Conservation (phyloP, 208 protist genomes). For the Acanthamoeba lenticulata region DNA sequence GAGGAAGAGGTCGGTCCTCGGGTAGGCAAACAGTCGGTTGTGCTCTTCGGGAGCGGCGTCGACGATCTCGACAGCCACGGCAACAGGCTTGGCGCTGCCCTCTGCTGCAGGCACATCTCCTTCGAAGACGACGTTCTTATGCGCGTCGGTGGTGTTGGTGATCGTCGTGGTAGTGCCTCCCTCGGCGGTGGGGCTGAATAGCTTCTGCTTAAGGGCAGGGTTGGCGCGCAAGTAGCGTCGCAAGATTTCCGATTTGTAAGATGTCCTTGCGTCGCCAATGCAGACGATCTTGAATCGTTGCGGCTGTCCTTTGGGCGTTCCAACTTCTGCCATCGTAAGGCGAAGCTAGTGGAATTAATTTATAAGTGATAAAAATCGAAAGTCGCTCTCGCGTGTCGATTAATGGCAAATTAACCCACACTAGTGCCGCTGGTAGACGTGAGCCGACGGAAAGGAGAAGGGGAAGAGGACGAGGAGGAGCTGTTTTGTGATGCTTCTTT, state of each 20-base stretch:
- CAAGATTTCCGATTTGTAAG: conserved; percentile 33
- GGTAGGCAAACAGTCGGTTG: conserved; percentile 29
- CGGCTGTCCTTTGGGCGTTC: background rate
- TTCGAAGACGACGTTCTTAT: conserved; percentile 44
- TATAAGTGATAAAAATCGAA: background rate
- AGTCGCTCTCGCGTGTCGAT: background rate
- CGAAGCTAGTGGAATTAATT: background rate
- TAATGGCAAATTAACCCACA: background rate
- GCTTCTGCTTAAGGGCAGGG: background rate
- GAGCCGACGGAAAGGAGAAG: background rate
- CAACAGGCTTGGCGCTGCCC: background rate
- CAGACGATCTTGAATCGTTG: conserved; percentile 9
- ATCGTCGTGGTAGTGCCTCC: background rate
- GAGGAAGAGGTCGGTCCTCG: conserved; percentile 44
- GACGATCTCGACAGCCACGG: conserved; percentile 17
- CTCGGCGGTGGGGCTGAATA: background rate
- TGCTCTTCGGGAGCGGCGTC: conserved; percentile 13
- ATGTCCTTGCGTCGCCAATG: background rate
- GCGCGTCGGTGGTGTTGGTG: background rate
- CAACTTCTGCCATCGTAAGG: background rate
- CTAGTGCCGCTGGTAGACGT: too few species aligned
- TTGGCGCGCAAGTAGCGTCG: background rate
- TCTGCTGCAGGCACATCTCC: conserved; percentile 12
- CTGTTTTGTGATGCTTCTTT: background rate
- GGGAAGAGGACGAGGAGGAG: background rate